Conservation (phyloP, 352 stramenopile genomes). For the Blastocystis sp. region DNA sequence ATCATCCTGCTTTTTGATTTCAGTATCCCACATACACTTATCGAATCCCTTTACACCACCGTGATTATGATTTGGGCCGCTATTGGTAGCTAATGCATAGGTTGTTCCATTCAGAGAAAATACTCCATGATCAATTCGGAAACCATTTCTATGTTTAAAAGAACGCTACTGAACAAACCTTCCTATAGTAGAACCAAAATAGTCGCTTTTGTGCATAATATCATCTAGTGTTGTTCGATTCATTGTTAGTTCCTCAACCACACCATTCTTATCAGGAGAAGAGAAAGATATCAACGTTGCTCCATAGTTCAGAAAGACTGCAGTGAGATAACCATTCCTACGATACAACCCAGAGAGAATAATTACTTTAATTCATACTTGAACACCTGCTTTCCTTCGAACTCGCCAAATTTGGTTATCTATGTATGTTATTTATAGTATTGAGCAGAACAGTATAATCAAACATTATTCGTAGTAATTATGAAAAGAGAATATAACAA, state of each 20-base stretch:
- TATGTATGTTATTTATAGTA: neutral
- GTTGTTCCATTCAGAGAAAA: neutral
- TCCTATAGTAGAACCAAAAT: conserved; percentile 59
- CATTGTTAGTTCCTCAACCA: conserved; percentile 48
- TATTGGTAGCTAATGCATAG: conserved; percentile 38
- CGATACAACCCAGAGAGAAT: neutral
- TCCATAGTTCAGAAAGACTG: conserved; percentile 59
- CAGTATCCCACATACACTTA: conserved; percentile 45
- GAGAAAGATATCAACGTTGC: conserved; percentile 38
- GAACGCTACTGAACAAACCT: neutral
- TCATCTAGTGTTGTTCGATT: conserved; percentile 43
- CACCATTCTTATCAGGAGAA: conserved; percentile 13
- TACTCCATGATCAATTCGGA: conserved; percentile 45
- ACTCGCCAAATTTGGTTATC: neutral
- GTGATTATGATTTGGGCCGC: conserved; percentile 56
- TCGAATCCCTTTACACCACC: conserved; percentile 56
- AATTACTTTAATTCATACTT: neutral
- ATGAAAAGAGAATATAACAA: neutral
- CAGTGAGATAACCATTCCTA: conserved; percentile 50
- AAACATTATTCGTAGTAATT: neutral
- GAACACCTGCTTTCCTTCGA: neutral
- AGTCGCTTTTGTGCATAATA: conserved; percentile 45
- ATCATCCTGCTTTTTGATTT: neutral
- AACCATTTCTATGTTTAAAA: conserved; percentile 9
- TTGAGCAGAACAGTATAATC: neutral